A percentile compares a stretch with the other conserved stretches of the same genome.
Conservation (phyloP, 1,139 yeast genomes). For the Tardiomyces digboiensis region DNA sequence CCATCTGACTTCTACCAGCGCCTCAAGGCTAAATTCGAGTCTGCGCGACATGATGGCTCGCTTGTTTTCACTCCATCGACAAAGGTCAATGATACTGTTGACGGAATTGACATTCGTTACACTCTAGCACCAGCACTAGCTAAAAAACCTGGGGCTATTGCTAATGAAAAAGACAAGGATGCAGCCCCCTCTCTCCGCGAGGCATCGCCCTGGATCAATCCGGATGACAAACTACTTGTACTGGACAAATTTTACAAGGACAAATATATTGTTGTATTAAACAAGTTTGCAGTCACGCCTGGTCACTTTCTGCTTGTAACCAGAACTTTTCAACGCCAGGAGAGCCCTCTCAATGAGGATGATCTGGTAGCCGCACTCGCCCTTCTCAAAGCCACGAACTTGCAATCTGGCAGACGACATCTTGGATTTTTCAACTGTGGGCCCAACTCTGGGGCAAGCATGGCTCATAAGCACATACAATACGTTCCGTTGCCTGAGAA, state of each 20-base stretch:
- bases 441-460: slow-evolving; percentile 82
- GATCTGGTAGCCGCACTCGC: slow-evolving; percentile 55
- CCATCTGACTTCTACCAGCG: slow-evolving; percentile 11
- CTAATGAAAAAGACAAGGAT: slow-evolving; percentile 25
- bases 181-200: slow-evolving; percentile 10
- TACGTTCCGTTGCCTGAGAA: slow-evolving; percentile 60
- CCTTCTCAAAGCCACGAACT: slow-evolving; percentile 36
- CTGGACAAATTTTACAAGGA: slow-evolving; percentile 43
- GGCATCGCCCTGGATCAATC: slow-evolving; percentile 66
- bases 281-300: slow-evolving; percentile 78
- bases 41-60: slow-evolving; percentile 23
- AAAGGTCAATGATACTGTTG: slow-evolving; percentile 14
- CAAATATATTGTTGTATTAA: slow-evolving; percentile 47
- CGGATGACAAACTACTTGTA: slow-evolving; percentile 69
- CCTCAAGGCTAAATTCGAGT: slow-evolving; percentile 22
- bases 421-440: slow-evolving; percentile 89
- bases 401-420: slow-evolving; percentile 32
- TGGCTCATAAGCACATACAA: slow-evolving; percentile 88
- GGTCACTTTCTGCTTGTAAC: slow-evolving; percentile 75
- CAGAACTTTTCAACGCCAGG: slow-evolving; percentile 60
- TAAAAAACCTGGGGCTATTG: slow-evolving; percentile 42
- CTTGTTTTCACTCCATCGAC: slow-evolving; percentile 23
- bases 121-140: slow-evolving; percentile 42
- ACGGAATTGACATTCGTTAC: slow-evolving; percentile 29
- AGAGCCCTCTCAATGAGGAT: slow-evolving; percentile 54